Percentiles rank a stretch among this genome's conserved stretches.
These are phyloP conservation scores for Botryotinia globosa DNA, from an alignment of 2,329 filamentous ascomycete genomes.

Conservation along the genomic window DNA sequence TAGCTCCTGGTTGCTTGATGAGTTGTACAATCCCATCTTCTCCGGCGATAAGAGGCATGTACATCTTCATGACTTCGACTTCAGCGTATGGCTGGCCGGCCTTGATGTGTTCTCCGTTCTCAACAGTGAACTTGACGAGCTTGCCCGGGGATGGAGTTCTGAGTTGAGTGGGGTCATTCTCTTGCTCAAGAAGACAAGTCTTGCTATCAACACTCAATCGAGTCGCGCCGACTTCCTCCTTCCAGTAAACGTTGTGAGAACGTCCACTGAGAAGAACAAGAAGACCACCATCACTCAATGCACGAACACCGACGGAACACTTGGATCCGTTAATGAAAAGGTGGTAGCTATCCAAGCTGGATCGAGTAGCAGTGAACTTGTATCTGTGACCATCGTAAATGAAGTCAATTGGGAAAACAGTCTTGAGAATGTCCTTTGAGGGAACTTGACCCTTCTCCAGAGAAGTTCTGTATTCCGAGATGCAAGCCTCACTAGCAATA, in stretches of 20 bases:
- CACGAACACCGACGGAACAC: slow-evolving; percentile 87
- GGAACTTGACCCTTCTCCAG: slow-evolving; percentile 97
- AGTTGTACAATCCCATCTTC: slow-evolving; percentile 96
- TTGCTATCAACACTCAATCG: slow-evolving; percentile 96
- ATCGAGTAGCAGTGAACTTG: slow-evolving; percentile 96
- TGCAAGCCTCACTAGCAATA: slow-evolving; percentile 85
- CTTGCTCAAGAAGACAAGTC: slow-evolving; percentile 95
- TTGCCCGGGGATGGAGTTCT: slow-evolving; percentile 94
- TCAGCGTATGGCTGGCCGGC: slow-evolving; percentile 93
- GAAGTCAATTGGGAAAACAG: slow-evolving; percentile 95
- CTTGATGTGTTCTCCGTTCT: slow-evolving; percentile 89
- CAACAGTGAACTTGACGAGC: slow-evolving; percentile 95
- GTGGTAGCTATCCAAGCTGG: slow-evolving; percentile 90
- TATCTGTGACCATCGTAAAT: slow-evolving; percentile 97
- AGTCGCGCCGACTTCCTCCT: slow-evolving; percentile 94
- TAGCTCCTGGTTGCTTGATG: slow-evolving; percentile 98
- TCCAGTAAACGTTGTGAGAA: slow-evolving; percentile 99
- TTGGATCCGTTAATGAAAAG: slow-evolving; percentile 99
- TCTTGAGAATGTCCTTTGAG: slow-evolving; percentile 94
- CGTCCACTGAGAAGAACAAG: slow-evolving; percentile 86
- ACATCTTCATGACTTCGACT: slow-evolving; percentile 99
- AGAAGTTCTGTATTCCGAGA: slow-evolving; percentile 80
- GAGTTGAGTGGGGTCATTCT: slow-evolving; percentile 97
- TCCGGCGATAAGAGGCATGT: slow-evolving; percentile 94
- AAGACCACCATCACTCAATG: slow-evolving; percentile 89